Percentiles rank a stretch among this genome's conserved stretches.
phyloP scores from a whole-genome alignment of 768 basidiomycete species.

The Crepidotus variabilis region DNA sequence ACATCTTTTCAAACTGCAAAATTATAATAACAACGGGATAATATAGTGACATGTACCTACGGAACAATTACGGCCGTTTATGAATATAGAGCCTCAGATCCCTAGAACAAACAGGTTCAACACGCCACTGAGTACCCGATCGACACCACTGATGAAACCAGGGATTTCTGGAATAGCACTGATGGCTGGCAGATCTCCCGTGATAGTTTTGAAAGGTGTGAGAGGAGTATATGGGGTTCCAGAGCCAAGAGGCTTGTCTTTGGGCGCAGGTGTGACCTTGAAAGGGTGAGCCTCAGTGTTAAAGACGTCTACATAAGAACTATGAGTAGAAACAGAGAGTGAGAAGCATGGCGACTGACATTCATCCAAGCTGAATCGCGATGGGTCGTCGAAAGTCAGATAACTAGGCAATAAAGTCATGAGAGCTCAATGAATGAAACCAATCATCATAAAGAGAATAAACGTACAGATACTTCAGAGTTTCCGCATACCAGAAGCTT shows the following conservation, averaged over 20 bases:
- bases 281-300: constrained; percentile 76
- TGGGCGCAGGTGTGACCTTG: constrained; percentile 42
- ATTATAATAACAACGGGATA: no score
- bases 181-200: background rate
- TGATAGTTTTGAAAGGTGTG: background rate
- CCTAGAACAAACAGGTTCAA: background rate
- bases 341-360: constrained; percentile 37
- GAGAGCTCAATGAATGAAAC: background rate
- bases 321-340: background rate
- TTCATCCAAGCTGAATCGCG: constrained; percentile 60
- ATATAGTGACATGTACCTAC: no score
- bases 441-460: background rate
- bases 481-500: constrained; percentile 74
- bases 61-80: no score
- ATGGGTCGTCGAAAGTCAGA: constrained; percentile 72
- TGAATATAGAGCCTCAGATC: background rate
- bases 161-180: background rate
- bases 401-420: constrained; percentile 35
- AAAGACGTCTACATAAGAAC: constrained; percentile 45
- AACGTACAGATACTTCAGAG: constrained; percentile 68
- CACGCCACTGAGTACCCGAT: background rate
- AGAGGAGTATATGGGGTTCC: background rate
- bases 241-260: background rate
- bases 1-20: no score
- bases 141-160: background rate